Percentiles rank a stretch among this genome's conserved stretches.
Evolutionary conservation across 768 basidiomycete genomes (phyloP).

Genomic region (Neoboletus brunneissimus): DNA sequence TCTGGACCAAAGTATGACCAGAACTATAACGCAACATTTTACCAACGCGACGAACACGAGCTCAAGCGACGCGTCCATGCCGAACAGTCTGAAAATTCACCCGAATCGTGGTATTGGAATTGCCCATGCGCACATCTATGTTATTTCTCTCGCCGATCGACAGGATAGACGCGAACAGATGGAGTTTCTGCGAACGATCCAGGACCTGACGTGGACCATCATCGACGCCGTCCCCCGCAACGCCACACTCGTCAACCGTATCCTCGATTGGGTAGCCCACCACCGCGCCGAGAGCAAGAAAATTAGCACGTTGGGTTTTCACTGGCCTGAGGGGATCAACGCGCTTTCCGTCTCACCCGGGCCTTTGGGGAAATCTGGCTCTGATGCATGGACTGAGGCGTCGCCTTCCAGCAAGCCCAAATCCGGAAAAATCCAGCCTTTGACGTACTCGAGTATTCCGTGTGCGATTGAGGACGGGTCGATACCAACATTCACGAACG

Average conservation of each 20-base stretch:
- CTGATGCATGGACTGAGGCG: slow-evolving; percentile 21
- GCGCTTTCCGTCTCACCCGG: slow-evolving; percentile 16
- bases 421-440: not conserved
- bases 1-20: slow-evolving; percentile 2
- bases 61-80: not conserved
- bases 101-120: slow-evolving; percentile 33
- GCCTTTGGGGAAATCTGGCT: slow-evolving; percentile 14
- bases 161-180: slow-evolving; percentile 55
- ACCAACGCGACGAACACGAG: not conserved
- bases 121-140: slow-evolving; percentile 43
- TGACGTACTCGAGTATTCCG: slow-evolving; percentile 27
- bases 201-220: slow-evolving; percentile 54
- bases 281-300: not conserved
- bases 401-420: not conserved
- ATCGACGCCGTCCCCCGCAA: slow-evolving; percentile 46
- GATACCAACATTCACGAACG: slow-evolving; percentile 34
- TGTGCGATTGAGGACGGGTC: slow-evolving; percentile 44
- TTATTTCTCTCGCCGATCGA: slow-evolving; percentile 59
- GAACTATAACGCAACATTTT: not conserved
- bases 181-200: slow-evolving; percentile 47
- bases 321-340: slow-evolving; percentile 41
- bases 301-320: slow-evolving; percentile 17
- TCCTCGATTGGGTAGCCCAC: slow-evolving; percentile 43
- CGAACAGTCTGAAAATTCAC: not conserved
- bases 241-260: slow-evolving; percentile 36